A percentile compares a stretch with the other conserved stretches of the same genome.
Evolutionary conservation across 495 filamentous ascomycete species (phyloP).

Genomic region (Penicillium paradoxum): DNA sequence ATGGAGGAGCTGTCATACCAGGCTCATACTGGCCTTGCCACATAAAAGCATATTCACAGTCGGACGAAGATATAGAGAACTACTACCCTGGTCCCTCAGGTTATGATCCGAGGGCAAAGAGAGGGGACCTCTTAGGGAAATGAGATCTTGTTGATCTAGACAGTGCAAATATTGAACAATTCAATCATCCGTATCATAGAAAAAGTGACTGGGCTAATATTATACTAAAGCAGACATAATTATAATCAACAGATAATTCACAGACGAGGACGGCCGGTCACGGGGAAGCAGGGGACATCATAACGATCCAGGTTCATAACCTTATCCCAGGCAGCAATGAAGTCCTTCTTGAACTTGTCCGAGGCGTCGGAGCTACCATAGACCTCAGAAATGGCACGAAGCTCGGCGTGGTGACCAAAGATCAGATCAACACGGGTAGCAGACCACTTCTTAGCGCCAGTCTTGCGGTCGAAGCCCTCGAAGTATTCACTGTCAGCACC

Average conservation of each 20-base stretch:
- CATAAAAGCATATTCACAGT: too few relatives aligned
- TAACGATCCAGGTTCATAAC: conserved; percentile 67
- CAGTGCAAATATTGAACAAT: too few relatives aligned
- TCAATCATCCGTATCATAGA: too few relatives aligned
- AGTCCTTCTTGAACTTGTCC: conserved; percentile 64
- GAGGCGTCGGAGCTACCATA: conserved; percentile 52
- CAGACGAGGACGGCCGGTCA: conserved; percentile 22
- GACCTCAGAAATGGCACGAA: conserved; percentile 63
- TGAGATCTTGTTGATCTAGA: too few relatives aligned
- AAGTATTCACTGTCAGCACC: conserved; percentile 47
- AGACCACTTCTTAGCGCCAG: conserved; percentile 62
- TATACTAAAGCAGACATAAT: neutral
- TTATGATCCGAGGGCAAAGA: too few relatives aligned
- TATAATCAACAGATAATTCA: conserved; percentile 9
- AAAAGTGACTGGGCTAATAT: neutral
- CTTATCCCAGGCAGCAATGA: conserved; percentile 66
- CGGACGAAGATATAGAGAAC: too few relatives aligned
- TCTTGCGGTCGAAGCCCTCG: conserved; percentile 61
- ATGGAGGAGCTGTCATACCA: too few relatives aligned
- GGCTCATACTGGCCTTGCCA: too few relatives aligned
- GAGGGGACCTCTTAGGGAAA: too few relatives aligned
- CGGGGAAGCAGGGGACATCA: conserved; percentile 37
- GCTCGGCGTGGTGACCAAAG: conserved; percentile 65
- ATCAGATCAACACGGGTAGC: conserved; percentile 64
- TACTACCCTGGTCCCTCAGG: too few relatives aligned